phyloP scores from a whole-genome alignment of 805 yeast genomes.

The Zygosaccharomyces lentus region DNA sequence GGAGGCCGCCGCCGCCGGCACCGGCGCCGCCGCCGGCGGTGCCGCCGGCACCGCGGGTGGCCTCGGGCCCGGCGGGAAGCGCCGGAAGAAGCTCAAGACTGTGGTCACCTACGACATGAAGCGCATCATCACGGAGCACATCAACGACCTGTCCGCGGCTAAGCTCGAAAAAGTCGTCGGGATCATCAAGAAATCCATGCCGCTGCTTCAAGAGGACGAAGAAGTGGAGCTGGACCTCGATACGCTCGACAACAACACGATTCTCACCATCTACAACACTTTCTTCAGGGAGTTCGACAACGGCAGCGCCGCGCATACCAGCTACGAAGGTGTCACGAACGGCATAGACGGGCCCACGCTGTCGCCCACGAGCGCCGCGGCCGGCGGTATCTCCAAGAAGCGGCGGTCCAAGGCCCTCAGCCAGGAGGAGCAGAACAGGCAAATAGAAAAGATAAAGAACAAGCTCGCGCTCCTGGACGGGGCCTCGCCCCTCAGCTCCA shows the following conservation, averaged over 20 bases:
- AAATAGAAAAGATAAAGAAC: conserved; percentile 66
- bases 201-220: conserved; percentile 59
- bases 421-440: conserved; percentile 62
- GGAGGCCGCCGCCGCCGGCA: conserved; percentile 10
- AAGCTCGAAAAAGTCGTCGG: conserved; percentile 78
- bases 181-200: conserved; percentile 76
- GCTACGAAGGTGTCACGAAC: conserved; percentile 19
- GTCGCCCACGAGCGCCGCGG: conserved; percentile 27
- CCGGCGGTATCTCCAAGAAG: conserved; percentile 26
- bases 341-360: conserved; percentile 20
- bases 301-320: conserved; percentile 17
- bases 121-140: conserved; percentile 83
- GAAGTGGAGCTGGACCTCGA: conserved; percentile 97
- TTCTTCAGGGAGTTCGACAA: conserved; percentile 52
- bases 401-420: conserved; percentile 54
- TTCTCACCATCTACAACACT: conserved; percentile 76
- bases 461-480: conserved; percentile 70
- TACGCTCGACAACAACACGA: conserved; percentile 77
- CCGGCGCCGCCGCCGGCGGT: conserved; percentile 14
- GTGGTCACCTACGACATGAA: conserved; percentile 92
- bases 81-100: conserved; percentile 33
- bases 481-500: conserved; percentile 43
- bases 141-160: conserved; percentile 70
- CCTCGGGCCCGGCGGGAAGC: conserved; percentile 16
- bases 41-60: conserved; percentile 14